These are phyloP conservation scores for Irpex sp. DNA, from an alignment of 1,284 basidiomycete genomes.

Conservation along the genomic window DNA sequence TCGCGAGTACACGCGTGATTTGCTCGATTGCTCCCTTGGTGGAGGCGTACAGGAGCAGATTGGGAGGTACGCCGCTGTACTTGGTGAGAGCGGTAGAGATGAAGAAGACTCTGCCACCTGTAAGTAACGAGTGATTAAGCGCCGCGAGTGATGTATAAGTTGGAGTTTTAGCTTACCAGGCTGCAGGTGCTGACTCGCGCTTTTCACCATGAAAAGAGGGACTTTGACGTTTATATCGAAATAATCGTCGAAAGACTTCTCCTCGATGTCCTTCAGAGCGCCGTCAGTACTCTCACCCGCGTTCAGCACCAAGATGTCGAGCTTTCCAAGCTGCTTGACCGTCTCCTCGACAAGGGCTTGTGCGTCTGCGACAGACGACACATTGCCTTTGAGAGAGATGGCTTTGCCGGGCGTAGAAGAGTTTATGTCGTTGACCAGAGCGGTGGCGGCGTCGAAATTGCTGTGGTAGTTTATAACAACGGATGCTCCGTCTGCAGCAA, in stretches of 20 bases:
- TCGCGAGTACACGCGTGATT: no score
- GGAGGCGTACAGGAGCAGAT: no score
- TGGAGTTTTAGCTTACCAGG: conserved; percentile 30
- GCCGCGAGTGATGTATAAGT: no score
- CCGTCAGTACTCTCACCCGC: conserved; percentile 47
- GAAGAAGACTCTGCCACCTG: no score
- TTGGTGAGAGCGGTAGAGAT: no score
- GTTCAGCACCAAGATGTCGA: conserved; percentile 52
- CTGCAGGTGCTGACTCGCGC: conserved; percentile 35
- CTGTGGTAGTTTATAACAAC: conserved; percentile 45
- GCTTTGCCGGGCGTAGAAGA: conserved; percentile 37
- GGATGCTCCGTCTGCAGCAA: conserved; percentile 46
- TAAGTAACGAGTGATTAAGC: no score
- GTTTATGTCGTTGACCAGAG: conserved; percentile 39
- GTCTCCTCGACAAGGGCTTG: conserved; percentile 40
- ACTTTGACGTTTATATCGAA: conserved; percentile 51
- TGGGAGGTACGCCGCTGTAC: no score
- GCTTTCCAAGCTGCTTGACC: conserved; percentile 41
- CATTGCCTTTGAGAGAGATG: conserved; percentile 45
- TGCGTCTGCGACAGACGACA: conserved; percentile 37
- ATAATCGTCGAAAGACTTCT: conserved; percentile 43
- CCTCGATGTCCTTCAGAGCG: conserved; percentile 39
- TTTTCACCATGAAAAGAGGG: conserved; percentile 49
- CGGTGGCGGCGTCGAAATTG: conserved; percentile 36
- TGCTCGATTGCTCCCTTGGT: no score